Evolutionary conservation across 352 stramenopile species (phyloP).

Genomic region (Stramenopiles sp.): DNA sequence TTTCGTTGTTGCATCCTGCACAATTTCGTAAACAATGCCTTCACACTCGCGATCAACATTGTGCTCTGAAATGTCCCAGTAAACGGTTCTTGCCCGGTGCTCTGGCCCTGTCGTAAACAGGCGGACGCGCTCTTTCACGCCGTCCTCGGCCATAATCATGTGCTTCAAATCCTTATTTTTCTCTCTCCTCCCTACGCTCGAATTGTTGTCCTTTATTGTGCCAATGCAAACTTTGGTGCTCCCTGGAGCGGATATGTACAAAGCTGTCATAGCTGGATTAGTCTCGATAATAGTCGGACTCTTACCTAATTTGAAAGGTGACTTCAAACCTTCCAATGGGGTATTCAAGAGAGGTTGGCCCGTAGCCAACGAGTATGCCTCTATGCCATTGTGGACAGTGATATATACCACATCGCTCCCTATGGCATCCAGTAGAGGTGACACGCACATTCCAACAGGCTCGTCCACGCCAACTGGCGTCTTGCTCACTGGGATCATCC

Average conservation of each 20-base stretch:
- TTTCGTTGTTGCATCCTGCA: background rate
- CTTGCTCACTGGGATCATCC: background rate
- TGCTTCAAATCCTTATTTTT: background rate
- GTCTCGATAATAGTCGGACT: background rate
- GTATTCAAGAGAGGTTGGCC: background rate
- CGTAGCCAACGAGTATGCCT: background rate
- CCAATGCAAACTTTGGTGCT: background rate
- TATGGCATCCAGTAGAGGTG: background rate
- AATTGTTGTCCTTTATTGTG: background rate
- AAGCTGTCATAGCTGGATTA: background rate
- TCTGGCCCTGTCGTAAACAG: background rate
- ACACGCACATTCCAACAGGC: background rate
- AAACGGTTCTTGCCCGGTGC: background rate
- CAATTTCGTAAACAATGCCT: background rate
- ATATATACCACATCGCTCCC: background rate
- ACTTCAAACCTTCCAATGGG: background rate
- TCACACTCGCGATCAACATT: background rate
- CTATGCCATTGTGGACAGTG: background rate
- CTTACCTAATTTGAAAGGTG: background rate
- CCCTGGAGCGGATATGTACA: background rate
- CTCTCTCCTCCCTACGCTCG: background rate
- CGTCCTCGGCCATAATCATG: background rate
- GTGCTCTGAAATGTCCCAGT: background rate
- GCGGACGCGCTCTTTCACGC: background rate
- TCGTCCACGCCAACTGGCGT: background rate